Evolutionary conservation across 1,139 yeast species (phyloP).

Genomic region (Geotrichum bryndzae): DNA sequence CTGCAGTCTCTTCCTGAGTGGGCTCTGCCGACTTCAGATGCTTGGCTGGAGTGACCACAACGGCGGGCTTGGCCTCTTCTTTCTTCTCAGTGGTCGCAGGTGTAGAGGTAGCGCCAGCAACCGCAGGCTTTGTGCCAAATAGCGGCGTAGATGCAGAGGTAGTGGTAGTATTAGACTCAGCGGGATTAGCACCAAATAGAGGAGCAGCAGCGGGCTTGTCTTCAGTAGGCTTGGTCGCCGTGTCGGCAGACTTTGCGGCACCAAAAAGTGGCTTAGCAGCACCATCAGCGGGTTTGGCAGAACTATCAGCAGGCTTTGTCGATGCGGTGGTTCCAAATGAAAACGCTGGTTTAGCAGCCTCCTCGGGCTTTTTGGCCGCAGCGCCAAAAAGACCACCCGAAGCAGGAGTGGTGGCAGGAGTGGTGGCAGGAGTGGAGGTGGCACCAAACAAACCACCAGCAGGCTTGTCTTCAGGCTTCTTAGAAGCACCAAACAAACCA

Average conservation of each 20-base stretch:
- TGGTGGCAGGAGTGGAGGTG: conserved; percentile 15
- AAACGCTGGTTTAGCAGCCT: conserved; percentile 8
- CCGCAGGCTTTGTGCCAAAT: conserved; percentile 14
- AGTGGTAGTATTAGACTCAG: conserved; percentile 21
- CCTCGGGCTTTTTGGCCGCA: conserved; percentile 1
- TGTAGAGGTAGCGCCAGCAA: conserved; percentile 13
- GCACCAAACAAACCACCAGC: conserved; percentile 12
- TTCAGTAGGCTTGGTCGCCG: conserved; percentile 26
- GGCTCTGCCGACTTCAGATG: conserved; percentile 38
- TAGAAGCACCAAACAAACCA: conserved; percentile 9
- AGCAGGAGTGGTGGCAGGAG: conserved; percentile 19
- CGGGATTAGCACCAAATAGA: conserved; percentile 17
- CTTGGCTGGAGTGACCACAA: conserved; percentile 41
- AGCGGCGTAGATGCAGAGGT: conserved; percentile 36
- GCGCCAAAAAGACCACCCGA: conserved; percentile 16
- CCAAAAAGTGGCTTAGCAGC: conserved; percentile 22
- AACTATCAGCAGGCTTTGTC: conserved; percentile 2
- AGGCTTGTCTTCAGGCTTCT: conserved; percentile 7
- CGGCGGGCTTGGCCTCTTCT: conserved; percentile 9
- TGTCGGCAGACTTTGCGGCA: conserved; percentile 1
- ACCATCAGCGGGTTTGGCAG: conserved; percentile 25
- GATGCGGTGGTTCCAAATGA: no score
- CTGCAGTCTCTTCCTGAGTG: conserved; percentile 42
- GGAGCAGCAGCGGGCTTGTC: conserved; percentile 21
- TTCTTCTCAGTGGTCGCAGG: conserved; percentile 7